phyloP scores from a whole-genome alignment of 1,284 basidiomycete genomes.

The Moesziomyces antarcticus region DNA sequence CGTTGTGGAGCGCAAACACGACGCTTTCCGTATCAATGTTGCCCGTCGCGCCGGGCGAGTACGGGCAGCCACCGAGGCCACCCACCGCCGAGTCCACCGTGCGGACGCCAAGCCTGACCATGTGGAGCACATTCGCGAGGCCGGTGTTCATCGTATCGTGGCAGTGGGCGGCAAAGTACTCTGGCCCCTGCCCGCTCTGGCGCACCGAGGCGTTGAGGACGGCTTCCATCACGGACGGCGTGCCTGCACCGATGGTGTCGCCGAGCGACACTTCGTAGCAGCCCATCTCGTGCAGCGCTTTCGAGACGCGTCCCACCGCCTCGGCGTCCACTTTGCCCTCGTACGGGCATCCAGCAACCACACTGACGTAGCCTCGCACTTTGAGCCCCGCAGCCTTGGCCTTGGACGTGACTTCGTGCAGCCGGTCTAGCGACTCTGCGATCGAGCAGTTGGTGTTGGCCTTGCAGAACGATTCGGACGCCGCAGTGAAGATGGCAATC shows the following conservation, averaged over 20 bases:
- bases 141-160: conserved; percentile 92
- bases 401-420: conserved; percentile 75
- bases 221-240: conserved; percentile 75
- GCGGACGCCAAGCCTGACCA: conserved; percentile 70
- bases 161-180: conserved; percentile 72
- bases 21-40: conserved; percentile 74
- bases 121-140: conserved; percentile 70
- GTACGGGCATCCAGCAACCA: conserved; percentile 83
- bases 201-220: conserved; percentile 78
- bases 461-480: conserved; percentile 82
- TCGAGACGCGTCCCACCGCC: conserved; percentile 78
- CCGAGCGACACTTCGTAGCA: conserved; percentile 93
- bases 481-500: conserved; percentile 88
- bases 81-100: conserved; percentile 76
- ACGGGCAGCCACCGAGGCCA: conserved; percentile 92
- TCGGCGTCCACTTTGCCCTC: conserved; percentile 79
- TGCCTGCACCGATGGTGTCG: conserved; percentile 90
- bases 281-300: conserved; percentile 83
- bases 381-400: conserved; percentile 76
- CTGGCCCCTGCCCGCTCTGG: conserved; percentile 38
- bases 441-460: conserved; percentile 87
- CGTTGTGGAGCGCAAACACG: conserved; percentile 81
- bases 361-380: conserved; percentile 85
- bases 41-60: conserved; percentile 80
- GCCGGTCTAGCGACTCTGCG: conserved; percentile 77